Base-by-base conservation (phyloP, 129 eudicot species). In the Helianthus annuus region DNA sequence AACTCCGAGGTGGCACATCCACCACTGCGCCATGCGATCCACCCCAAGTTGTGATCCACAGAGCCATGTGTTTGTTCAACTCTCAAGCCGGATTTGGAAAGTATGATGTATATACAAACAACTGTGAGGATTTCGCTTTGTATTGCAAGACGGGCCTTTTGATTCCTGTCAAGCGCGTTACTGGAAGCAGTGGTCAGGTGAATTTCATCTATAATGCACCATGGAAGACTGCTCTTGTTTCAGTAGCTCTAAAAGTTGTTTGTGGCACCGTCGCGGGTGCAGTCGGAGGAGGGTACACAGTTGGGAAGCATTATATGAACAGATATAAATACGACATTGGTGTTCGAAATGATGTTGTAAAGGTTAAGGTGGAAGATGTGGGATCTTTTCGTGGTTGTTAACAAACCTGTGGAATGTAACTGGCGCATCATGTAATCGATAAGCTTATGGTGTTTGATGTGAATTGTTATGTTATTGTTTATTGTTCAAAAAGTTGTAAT, bases 121-220 rank as follows among this genome's bases (percentile, higher is more conserved):
- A 87, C 76, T 87, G 87, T 24, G 87, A 87, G 81, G 92, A 87
- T 76, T 84, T 84, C 14, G 81, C 89, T 4, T 29, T 87, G 58
- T 87, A 87, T 74, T 87, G 92, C 68, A 84, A 87, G 63, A 87
- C 87, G 4, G 83, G 86, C 15, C 79, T 75, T 53, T 64, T 81
- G 45, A 51, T 81, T 65, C 10, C 11, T 27, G 80, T 76, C 53
- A 52, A 36, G 51, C 17, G 29, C 7, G 45, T 70, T 52, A 68
- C 74, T 22, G 88, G 88, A 56, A 51, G 82, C 59, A 86, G 92
- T 61, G 86, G 92, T 48, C 86, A 83, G 62, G 92, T 64, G 14
- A 64, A 64, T 64, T 38, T 3, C 3, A 16, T 64, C 34, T 7
- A 4, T 16, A 64, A 40, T 38, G 29, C 14, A 6, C 34, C 10